Evolutionary conservation across 2,329 filamentous ascomycete species (phyloP), one percentile per base, ranked within the genome.

Genomic region (Exophiala oligosperma): DNA sequence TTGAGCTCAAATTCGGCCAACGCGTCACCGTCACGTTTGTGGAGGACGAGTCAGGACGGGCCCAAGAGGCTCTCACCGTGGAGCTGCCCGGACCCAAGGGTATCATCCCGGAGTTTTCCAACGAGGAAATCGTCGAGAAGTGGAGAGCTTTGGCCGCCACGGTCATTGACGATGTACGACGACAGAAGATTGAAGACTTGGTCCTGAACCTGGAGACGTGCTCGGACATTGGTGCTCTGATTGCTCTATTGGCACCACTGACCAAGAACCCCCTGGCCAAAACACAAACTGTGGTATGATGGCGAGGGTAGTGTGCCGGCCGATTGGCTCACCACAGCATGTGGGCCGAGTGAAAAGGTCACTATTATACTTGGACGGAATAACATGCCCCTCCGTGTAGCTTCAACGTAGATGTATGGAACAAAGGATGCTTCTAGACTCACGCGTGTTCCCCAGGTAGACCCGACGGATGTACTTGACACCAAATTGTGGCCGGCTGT

Each of bases 71-170:
- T 63, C 24, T 60, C 52, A 4, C 56, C 9, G n/a, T 21, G 2
- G 28, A 38, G 37, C 14, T 56, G 70, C 2, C 54, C 64, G 7
- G 64, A 59, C 66, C 74, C 0, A 69, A 64, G 48, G 73, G 73
- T 3, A 62, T 73, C 4, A 51, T 68, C 26, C 71, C 71, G 1
- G 62, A 66, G 3, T 52, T 76, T n/a, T 66, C 68, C 2, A 75
- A 76, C 60, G 66, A 72, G 11, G 73, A 75, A 41, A 73, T 77
- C 28, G 51, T 72, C 6, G 59, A 66, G 5, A 77, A 76, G 58
- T 76, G 69, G 66, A 63, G 67, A 43, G 50, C 47, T 11, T 52
- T 74, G 17, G 69, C 69, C 1, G 52, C 60, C 6, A 62, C 51
- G 3, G 61, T 73, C 1, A 71, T 74, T 49, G 68, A 73, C 38